A percentile compares a stretch with the other conserved stretches of the same genome.
Evolutionary conservation across 768 basidiomycete species (phyloP).

Genomic region (Mycena haematopus): DNA sequence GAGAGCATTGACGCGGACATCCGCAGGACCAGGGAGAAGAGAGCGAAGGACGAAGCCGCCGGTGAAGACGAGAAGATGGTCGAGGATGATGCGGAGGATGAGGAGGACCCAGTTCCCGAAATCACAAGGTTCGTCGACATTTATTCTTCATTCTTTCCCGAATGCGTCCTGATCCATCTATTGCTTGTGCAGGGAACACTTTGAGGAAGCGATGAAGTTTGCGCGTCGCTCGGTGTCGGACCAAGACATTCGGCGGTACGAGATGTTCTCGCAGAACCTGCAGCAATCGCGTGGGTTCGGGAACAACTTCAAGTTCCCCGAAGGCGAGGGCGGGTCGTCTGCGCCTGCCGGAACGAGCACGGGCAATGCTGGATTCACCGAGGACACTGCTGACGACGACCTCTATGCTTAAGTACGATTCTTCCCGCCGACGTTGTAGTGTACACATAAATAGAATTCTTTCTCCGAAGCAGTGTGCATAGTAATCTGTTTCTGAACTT

Average conservation of each 20-base stretch:
- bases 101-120: constrained; percentile 89
- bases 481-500: too few species aligned
- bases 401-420: constrained; percentile 74
- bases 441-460: constrained; percentile 17
- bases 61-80: constrained; percentile 75
- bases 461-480: neutral
- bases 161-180: constrained; percentile 20
- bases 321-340: constrained; percentile 51
- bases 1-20: constrained; percentile 96
- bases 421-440: neutral
- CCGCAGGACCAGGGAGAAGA: constrained; percentile 75
- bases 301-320: constrained; percentile 98
- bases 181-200: constrained; percentile 71
- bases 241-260: constrained; percentile 95
- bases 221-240: constrained; percentile 97
- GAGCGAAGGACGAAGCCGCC: constrained; percentile 77
- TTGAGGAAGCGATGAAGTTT: constrained; percentile 98
- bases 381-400: constrained; percentile 90
- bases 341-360: constrained; percentile 46
- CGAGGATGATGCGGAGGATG: constrained; percentile 71
- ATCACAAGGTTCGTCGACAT: constrained; percentile 68
- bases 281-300: constrained; percentile 94
- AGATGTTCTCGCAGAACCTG: constrained; percentile 96
- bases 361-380: constrained; percentile 80
- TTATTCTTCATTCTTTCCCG: constrained; percentile 3